Base-by-base conservation (phyloP, 2,329 filamentous ascomycete genomes). In the Paecilomyces variotii region DNA sequence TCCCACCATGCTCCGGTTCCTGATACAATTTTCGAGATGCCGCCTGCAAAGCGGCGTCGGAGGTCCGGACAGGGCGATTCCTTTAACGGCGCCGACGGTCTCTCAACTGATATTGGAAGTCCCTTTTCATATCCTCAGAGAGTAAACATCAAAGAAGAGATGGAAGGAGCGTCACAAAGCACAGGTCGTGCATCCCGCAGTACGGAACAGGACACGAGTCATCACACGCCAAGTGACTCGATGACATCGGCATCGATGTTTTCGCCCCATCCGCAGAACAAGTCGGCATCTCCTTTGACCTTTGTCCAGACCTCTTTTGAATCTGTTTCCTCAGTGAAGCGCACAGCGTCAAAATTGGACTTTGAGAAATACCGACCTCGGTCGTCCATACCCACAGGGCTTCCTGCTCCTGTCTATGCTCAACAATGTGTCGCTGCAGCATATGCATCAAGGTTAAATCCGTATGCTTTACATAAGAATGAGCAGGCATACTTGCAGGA, bases 341-440 rank as follows among this genome's bases (percentile, higher is more conserved):
- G 65, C n/a, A 68, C 70, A 24, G 67, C 65, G 50, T 65, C 63
- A 45, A 64, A 62, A 30, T 62, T 68, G 32, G 67, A 74, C 32
- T 67, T 71, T 54, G 63, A 69, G 45, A 83, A 86, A 65, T 84
- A 88, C 60, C 83, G 83, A 49, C 88, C 91, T 11, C 91, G 86
- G 67, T 89, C 90, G 6, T 96, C 93, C 14, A 92, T 99, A 67
- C 92, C 93, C 14, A 78, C 84, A 57, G 83, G 88, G 61, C 74
- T 97, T 53, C 80, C 88, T 14, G 81, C 85, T 28, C 81, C 84
- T 55, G 86, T 93, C 60, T 97, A 96, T 76, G 93, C 91, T n/a
- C 84, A 87, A 63, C 91, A 99, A 76, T 96, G 91, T 70, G 88
- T 96, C 59, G 83, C 87, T 56, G 93, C 93, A 11, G 94, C 93